These are phyloP conservation scores for Apiospora arundinis DNA, from an alignment of 2,329 filamentous ascomycete species.

Conservation along the genomic window DNA sequence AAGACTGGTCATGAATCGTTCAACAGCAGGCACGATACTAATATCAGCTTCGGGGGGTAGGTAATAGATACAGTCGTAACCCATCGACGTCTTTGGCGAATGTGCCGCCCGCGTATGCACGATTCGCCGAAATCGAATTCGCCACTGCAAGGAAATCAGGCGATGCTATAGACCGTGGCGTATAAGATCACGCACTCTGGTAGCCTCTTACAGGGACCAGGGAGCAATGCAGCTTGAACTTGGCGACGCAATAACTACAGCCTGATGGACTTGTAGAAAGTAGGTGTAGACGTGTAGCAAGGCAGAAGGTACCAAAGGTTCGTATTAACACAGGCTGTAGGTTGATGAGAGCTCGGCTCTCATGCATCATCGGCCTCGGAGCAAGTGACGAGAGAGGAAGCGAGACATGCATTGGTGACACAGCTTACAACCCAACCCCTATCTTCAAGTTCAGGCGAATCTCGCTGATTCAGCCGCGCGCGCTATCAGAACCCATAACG, in stretches of 20 bases:
- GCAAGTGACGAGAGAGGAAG: neutral
- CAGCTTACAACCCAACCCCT: slow-evolving; percentile 16
- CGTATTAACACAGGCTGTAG: neutral
- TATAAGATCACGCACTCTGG: neutral
- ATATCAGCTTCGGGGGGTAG: neutral
- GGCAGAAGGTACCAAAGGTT: neutral
- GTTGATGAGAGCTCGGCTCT: neutral
- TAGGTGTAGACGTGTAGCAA: neutral
- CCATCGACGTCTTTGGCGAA: neutral
- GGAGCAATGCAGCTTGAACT: neutral
- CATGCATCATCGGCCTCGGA: slow-evolving; percentile 7
- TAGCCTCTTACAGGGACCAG: neutral
- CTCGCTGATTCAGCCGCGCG: slow-evolving; percentile 14
- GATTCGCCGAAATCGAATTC: slow-evolving; percentile 1
- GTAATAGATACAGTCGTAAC: neutral
- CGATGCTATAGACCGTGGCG: neutral
- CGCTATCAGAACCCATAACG: neutral
- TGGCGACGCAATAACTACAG: neutral
- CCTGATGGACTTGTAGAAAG: neutral
- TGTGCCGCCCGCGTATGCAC: slow-evolving; percentile 1
- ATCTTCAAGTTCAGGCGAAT: neutral
- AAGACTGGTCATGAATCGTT: neutral
- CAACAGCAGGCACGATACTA: neutral
- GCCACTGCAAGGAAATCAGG: neutral
- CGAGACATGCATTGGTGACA: slow-evolving; percentile 12